Conservation (phyloP, 495 filamentous ascomycete genomes). For the Trichocladium uniseriatum region DNA sequence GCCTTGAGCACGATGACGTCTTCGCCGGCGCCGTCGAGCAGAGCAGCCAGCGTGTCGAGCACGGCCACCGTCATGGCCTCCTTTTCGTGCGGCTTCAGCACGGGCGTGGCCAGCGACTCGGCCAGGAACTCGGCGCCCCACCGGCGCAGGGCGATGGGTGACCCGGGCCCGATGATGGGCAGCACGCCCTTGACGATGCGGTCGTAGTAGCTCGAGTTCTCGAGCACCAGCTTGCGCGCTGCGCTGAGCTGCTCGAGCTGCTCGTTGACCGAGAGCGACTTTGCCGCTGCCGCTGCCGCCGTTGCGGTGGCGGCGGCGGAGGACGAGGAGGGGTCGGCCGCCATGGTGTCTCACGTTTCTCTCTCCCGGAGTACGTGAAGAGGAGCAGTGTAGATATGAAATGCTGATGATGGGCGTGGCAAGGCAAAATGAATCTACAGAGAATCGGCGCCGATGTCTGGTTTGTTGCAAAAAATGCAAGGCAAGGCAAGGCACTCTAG, state of each 20-base stretch:
- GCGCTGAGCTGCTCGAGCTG: slow-evolving; percentile 77
- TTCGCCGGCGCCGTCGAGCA: slow-evolving; percentile 62
- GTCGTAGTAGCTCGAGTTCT: slow-evolving; percentile 73
- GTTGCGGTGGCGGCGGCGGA: not conserved
- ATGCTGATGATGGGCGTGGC: not conserved
- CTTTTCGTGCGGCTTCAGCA: slow-evolving; percentile 62
- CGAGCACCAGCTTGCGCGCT: slow-evolving; percentile 78
- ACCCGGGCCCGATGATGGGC: slow-evolving; percentile 70
- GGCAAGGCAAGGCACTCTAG: slow-evolving; percentile 11
- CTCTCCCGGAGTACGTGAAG: not conserved
- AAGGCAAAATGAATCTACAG: slow-evolving; percentile 7
- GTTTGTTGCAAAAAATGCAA: not conserved
- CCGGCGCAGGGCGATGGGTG: slow-evolving; percentile 70
- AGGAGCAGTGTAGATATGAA: not conserved
- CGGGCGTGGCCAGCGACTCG: slow-evolving; percentile 86
- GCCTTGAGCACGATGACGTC: slow-evolving; percentile 72
- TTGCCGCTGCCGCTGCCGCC: slow-evolving; percentile 5
- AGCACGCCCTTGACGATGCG: slow-evolving; percentile 84
- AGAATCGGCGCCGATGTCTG: slow-evolving; percentile 1
- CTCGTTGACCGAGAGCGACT: slow-evolving; percentile 50
- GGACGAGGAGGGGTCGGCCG: slow-evolving; percentile 2
- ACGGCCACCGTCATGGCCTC: slow-evolving; percentile 61
- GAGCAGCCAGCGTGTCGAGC: slow-evolving; percentile 61
- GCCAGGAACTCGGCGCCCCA: slow-evolving; percentile 97
- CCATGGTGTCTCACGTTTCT: not conserved